Base-by-base conservation (phyloP, 306 rosid genomes). In the Comarum palustre region DNA sequence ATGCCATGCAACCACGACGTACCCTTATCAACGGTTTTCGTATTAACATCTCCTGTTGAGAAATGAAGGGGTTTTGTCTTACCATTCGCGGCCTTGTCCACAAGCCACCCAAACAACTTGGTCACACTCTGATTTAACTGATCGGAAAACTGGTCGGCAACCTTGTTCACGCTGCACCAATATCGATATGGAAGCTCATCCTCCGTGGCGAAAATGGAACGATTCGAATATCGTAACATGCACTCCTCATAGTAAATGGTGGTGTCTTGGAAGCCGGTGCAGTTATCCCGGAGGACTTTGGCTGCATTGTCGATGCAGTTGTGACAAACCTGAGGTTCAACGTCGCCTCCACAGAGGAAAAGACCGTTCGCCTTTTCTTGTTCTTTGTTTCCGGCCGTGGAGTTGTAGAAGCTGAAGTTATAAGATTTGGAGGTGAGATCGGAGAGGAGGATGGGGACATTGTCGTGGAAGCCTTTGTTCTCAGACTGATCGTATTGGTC, bases 331-430 rank as follows among this genome's bases (percentile, higher is more conserved):
- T 80, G 19, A 14, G 84, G 15, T 50, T 47, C 34, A 54, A 67
- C 16, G 62, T 89, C 92, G 0, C 85, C 87, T 32, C 88, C 84
- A 73, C 90, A 87, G 72, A 85, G 88, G 67, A 77, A 84, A 13
- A 82, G 75, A 22, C 86, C 89, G 67, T 78, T 73, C 43, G 84
- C 62, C 52, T 64, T 11, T 8, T 80, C 45, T 42, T 62, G 8
- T 54, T 51, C 11, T 46, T 70, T 31, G 0, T 42, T 38, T 29
- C 73, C 86, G 2, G 78, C 1, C 9, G 61, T 66, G 69, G 80
- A 76, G 73, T 27, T 3, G 81, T 84, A 84, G 69, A 72, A 59
- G 27, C 50, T 27, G 57, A n/a, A 6, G 11, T 17, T 11, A 6
- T 25, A 19, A 2, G 50, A 66, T 52, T 63, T 73, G 48, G 70